Evolutionary conservation across 257 asterid genomes (phyloP).

Genomic region (Sherardia arvensis): DNA sequence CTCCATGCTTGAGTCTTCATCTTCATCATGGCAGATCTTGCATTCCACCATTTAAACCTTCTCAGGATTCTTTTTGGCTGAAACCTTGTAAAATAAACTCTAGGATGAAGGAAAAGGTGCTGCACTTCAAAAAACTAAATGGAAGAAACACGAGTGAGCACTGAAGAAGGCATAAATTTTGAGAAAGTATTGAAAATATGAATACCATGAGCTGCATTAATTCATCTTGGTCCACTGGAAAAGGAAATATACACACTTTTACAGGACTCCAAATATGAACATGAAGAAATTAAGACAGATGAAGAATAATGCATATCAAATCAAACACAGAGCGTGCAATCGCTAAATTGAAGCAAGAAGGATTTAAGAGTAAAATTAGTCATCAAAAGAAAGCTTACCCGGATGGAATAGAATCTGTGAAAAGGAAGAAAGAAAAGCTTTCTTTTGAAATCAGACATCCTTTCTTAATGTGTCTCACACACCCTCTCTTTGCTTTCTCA

Average conservation of each 20-base stretch:
- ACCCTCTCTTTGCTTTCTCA: slow-evolving; percentile 4
- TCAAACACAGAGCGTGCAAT: background rate
- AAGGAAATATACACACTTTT: background rate
- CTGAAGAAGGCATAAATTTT: background rate
- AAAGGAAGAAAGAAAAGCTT: slow-evolving; percentile 38
- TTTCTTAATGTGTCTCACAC: slow-evolving; percentile 11
- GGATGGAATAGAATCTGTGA: slow-evolving; percentile 35
- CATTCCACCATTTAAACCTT: slow-evolving; percentile 45
- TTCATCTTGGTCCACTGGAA: background rate
- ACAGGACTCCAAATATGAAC: background rate
- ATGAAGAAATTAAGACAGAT: background rate
- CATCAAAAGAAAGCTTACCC: slow-evolving; percentile 40
- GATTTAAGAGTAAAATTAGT: slow-evolving; percentile 9
- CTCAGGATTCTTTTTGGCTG: slow-evolving; percentile 10
- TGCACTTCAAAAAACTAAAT: slow-evolving; percentile 9
- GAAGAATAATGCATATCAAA: background rate
- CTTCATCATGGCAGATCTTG: slow-evolving; percentile 87
- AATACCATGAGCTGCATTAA: slow-evolving; percentile 6
- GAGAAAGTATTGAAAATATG: background rate
- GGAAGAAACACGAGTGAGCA: no score
- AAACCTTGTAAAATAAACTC: slow-evolving; percentile 5
- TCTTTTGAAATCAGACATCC: slow-evolving; percentile 26
- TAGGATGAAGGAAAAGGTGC: slow-evolving; percentile 16
- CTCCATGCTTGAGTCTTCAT: slow-evolving; percentile 75
- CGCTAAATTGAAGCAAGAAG: slow-evolving; percentile 2